A percentile compares a stretch with the other conserved stretches of the same genome.
phyloP scores from a whole-genome alignment of 2,329 filamentous ascomycete genomes.

The Alternaria consortialis region DNA sequence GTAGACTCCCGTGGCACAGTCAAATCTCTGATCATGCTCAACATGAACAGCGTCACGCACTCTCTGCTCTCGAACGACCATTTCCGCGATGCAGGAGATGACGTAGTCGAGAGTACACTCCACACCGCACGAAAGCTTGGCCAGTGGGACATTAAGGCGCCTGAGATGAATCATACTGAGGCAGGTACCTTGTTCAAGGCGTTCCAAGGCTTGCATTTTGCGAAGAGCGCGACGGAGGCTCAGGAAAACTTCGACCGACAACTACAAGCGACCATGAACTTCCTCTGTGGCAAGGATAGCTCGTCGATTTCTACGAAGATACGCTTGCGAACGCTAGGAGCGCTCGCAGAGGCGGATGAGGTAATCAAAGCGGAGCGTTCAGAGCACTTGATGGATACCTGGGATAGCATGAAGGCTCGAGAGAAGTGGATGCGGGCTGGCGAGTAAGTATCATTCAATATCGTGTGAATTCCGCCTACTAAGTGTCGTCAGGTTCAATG shows the following conservation, averaged over 20 bases:
- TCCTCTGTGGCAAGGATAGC: slow-evolving; percentile 35
- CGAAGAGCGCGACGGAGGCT: slow-evolving; percentile 64
- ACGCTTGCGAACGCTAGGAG: slow-evolving; percentile 63
- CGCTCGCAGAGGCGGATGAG: slow-evolving; percentile 83
- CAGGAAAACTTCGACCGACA: slow-evolving; percentile 69
- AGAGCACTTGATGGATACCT: slow-evolving; percentile 68
- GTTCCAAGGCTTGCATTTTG: slow-evolving; percentile 80
- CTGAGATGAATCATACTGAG: slow-evolving; percentile 68
- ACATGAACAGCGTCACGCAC: slow-evolving; percentile 85
- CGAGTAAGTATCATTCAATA: slow-evolving; percentile 63
- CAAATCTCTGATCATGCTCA: slow-evolving; percentile 79
- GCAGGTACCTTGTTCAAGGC: slow-evolving; percentile 78
- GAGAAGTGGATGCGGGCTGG: slow-evolving; percentile 84
- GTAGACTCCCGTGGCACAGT: slow-evolving; percentile 75
- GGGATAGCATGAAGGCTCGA: slow-evolving; percentile 71
- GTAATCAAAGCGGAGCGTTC: slow-evolving; percentile 69
- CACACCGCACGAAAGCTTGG: slow-evolving; percentile 82
- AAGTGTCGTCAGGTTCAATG: slow-evolving; percentile 68
- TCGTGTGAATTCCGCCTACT: slow-evolving; percentile 36
- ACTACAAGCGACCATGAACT: slow-evolving; percentile 58
- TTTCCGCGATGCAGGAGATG: slow-evolving; percentile 64
- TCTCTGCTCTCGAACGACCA: slow-evolving; percentile 76
- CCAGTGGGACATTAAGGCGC: slow-evolving; percentile 88
- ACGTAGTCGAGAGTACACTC: slow-evolving; percentile 76
- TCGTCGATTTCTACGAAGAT: slow-evolving; percentile 37